Percentiles rank a stretch among this genome's conserved stretches.
phyloP scores from a whole-genome alignment of 371 early-diverging fungal genomes.

The Mucor irregularis region DNA sequence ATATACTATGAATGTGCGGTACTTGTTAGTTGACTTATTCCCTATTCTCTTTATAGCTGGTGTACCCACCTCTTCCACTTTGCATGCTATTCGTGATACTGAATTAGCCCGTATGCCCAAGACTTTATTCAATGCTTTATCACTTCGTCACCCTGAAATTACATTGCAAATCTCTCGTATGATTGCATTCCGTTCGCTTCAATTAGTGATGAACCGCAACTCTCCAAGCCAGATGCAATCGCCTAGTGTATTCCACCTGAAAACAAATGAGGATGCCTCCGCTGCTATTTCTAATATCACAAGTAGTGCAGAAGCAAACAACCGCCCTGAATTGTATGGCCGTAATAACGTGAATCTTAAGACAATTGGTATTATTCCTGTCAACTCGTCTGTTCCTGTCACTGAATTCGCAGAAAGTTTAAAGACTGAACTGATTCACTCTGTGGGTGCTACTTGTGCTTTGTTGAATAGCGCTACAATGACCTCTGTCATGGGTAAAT shows the following conservation, averaged over 20 bases:
- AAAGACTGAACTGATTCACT: conserved; percentile 68
- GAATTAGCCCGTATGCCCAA: conserved; percentile 96
- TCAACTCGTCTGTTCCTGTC: conserved; percentile 80
- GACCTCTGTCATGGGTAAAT: conserved; percentile 82
- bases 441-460: conserved; percentile 73
- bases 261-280: conserved; percentile 8
- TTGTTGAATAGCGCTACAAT: conserved; percentile 82
- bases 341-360: conserved; percentile 88
- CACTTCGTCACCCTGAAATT: conserved; percentile 86
- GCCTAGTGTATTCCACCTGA: conserved; percentile 13
- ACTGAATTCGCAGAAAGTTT: conserved; percentile 86
- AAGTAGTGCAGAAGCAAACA: conserved; percentile 1
- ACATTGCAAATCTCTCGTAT: conserved; percentile 90
- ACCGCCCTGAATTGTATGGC: conserved; percentile 54
- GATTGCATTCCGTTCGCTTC: conserved; percentile 79
- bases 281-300: conserved; percentile 20
- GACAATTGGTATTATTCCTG: conserved; percentile 92
- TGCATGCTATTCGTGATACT: conserved; percentile 96
- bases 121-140: conserved; percentile 89
- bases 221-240: conserved; percentile 17
- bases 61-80: conserved; percentile 77
- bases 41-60: conserved; percentile 45
- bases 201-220: conserved; percentile 40
- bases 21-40: not conserved
- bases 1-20: not conserved